Evolutionary conservation across 2,329 filamentous ascomycete species (phyloP), one percentile per base, ranked within the genome.

Genomic region (Hypoxylon rubiginosum): DNA sequence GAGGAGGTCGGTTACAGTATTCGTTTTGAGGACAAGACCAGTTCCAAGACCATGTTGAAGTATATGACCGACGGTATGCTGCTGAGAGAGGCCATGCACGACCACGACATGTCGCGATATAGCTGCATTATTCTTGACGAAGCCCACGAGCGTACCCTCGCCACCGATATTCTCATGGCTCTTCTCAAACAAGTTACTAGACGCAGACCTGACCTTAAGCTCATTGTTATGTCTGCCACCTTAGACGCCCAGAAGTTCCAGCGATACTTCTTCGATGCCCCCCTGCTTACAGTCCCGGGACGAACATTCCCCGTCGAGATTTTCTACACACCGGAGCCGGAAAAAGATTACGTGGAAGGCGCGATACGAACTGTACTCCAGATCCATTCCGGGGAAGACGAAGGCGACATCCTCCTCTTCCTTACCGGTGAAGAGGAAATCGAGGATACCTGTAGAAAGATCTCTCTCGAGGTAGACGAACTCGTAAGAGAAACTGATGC

Each of bases 51-150:
- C 1, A 88, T 97, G 66, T 88, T 99, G 78, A 99, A 99, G 84
- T 99, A 99, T 85, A 99, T 99, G 96, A 99, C 97, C 48, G 96
- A 99, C 77, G 97, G 97, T 88, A 98, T 99, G 91, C 89, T 99
- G 75, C 86, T 98, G 76, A 86, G 96, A 76, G 96, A 99, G 82
- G 94, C 96, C 62, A 97, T 99, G 90, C 91, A 97, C 80, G 96
- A 99, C 79, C 92, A 94, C 76, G 88, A 97, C 73, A 88, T 99
- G 82, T 91, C 88, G 54, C 92, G 94, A 58, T 99, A 99, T 82
- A 96, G 93, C 84, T 97, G 93, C 75, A 98, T 99, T 78, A 98
- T 99, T 80, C 91, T 99, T 67, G 96, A 99, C 79, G 96, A 99
- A 80, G 96, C 97, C 58, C 96, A 99, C 89, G 96, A 99, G 82